phyloP scores from a whole-genome alignment of 495 filamentous ascomycete species.

The Peziza echinospora region DNA sequence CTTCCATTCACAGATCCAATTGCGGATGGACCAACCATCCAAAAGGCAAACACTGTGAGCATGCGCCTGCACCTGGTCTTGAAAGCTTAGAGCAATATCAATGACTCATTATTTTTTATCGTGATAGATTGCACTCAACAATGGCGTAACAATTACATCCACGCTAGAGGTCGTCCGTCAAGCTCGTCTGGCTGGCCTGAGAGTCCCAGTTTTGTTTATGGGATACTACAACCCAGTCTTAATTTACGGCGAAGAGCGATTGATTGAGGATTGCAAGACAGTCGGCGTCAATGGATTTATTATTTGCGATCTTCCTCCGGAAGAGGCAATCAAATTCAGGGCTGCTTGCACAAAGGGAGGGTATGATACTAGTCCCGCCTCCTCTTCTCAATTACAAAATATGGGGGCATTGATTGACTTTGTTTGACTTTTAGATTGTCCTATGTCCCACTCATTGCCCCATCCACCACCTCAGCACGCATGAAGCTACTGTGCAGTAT shows the following conservation, averaged over 20 bases:
- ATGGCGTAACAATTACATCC: slow-evolving; percentile 63
- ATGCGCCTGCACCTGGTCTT: too few relatives aligned
- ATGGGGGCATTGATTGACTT: background rate
- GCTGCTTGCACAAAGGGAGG: slow-evolving; percentile 55
- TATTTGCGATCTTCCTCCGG: slow-evolving; percentile 85
- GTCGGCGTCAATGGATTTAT: slow-evolving; percentile 94
- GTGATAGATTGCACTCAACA: slow-evolving; percentile 42
- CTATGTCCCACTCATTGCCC: slow-evolving; percentile 88
- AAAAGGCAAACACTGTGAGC: slow-evolving; percentile 62
- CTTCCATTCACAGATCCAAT: slow-evolving; percentile 96
- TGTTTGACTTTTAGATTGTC: slow-evolving; percentile 51
- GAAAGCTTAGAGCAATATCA: too few relatives aligned
- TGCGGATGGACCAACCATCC: slow-evolving; percentile 85
- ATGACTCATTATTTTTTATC: too few relatives aligned
- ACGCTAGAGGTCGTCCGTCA: slow-evolving; percentile 60
- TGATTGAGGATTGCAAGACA: slow-evolving; percentile 64
- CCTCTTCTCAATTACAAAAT: slow-evolving; percentile 1
- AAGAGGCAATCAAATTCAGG: slow-evolving; percentile 87
- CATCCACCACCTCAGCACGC: slow-evolving; percentile 71
- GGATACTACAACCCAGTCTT: slow-evolving; percentile 96
- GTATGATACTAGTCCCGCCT: slow-evolving; percentile 23
- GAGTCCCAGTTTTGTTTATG: slow-evolving; percentile 76
- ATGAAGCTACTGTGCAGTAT: slow-evolving; percentile 94
- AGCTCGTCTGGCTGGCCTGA: slow-evolving; percentile 52
- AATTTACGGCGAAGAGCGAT: slow-evolving; percentile 74